These are phyloP conservation scores for Mycena capillaripes DNA, from an alignment of 768 basidiomycete genomes.

Conservation along the genomic window DNA sequence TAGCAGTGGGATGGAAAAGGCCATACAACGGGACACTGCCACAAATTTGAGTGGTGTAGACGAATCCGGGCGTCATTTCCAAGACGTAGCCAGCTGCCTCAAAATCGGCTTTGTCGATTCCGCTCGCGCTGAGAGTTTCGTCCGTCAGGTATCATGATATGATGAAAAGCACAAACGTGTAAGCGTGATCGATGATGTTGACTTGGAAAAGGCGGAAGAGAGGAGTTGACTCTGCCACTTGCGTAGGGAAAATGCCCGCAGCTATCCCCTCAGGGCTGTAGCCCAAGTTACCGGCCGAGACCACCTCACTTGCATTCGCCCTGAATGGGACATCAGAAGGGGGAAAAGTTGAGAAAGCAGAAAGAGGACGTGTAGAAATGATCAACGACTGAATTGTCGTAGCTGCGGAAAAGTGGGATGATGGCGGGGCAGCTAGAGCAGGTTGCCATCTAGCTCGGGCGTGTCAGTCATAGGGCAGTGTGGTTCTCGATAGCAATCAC, in stretches of 20 bases:
- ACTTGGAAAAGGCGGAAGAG: neutral
- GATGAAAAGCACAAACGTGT: neutral
- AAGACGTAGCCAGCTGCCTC: neutral
- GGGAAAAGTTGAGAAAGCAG: neutral
- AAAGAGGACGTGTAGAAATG: neutral
- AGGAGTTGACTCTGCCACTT: neutral
- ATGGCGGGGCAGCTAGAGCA: neutral
- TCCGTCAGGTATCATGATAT: neutral
- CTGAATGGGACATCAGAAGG: neutral
- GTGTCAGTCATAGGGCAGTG: neutral
- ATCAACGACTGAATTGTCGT: neutral
- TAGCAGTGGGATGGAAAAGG: neutral
- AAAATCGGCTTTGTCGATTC: neutral
- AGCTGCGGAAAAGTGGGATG: neutral
- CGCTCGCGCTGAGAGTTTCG: neutral
- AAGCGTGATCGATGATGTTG: neutral
- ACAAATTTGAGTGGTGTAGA: slow-evolving; percentile 10
- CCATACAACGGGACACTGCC: slow-evolving; percentile 8
- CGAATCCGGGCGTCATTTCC: neutral
- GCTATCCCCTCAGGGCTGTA: neutral
- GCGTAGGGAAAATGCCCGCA: neutral
- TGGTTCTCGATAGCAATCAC: neutral
- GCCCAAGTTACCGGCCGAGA: neutral
- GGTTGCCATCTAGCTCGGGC: neutral
- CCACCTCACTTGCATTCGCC: neutral